phyloP scores from a whole-genome alignment of 345 rosid genomes.

The Heritiera fomes region DNA sequence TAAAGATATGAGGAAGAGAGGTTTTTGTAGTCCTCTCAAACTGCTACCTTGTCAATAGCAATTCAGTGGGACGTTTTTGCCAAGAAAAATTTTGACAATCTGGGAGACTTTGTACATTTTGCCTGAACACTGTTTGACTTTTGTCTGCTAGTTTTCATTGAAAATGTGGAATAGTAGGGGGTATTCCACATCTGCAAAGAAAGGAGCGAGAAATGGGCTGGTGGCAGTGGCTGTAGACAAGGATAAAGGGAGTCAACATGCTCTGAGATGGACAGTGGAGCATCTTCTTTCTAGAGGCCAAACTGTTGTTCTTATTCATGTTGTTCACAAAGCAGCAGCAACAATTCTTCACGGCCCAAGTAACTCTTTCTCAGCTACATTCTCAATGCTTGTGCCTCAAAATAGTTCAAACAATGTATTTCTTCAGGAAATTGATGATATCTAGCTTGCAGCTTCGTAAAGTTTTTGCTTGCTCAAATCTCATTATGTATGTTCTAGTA shows the following conservation, averaged over 20 bases:
- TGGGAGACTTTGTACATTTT: neutral
- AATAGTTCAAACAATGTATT: no score
- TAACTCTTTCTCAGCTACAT: neutral
- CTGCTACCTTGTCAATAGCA: neutral
- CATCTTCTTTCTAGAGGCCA: constrained; percentile 67
- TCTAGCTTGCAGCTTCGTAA: neutral
- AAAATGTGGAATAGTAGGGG: constrained; percentile 15
- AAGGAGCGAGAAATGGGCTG: constrained; percentile 44
- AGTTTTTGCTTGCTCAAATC: neutral
- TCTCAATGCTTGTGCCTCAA: constrained; percentile 9
- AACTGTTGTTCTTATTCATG: constrained; percentile 57
- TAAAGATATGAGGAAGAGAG: neutral
- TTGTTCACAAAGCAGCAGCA: neutral
- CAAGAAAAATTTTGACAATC: neutral
- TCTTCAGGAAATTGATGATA: no score
- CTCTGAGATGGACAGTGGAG: constrained; percentile 73
- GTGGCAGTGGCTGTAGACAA: constrained; percentile 76
- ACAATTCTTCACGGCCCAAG: neutral
- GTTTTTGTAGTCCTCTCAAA: neutral
- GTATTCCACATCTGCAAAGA: constrained; percentile 17
- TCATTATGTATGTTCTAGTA: neutral
- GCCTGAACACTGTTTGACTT: neutral
- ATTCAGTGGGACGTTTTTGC: neutral
- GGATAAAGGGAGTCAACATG: constrained; percentile 82
- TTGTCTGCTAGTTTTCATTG: neutral